Evolutionary conservation across 2,329 filamentous ascomycete species (phyloP), one percentile per base, ranked within the genome.

Genomic region (Mycosphaerella arachidis): DNA sequence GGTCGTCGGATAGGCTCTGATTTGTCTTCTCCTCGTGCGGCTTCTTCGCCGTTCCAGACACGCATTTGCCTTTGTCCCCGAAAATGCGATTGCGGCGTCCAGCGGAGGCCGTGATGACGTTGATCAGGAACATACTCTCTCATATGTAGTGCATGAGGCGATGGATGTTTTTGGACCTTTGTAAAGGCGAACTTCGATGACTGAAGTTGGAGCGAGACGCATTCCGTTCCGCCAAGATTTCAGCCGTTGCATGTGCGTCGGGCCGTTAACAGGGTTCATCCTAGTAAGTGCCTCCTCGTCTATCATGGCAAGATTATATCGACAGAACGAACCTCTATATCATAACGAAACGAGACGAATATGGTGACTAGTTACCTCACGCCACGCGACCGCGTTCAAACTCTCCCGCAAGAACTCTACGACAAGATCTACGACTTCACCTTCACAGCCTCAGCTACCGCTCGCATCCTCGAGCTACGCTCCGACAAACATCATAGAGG

Each of bases 321-420:
- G 8, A 37, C 35, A 10, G 4, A 24, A 4, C 4, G 18, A 13
- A 43, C n/a, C 3, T 20, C 13, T n/a, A 43, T 1, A 4, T 16
- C 7, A 16, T 2, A 13, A 37, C 8, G 35, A 37, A 37, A 24
- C 24, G 24, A 24, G 1, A 24, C 24, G 3, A 43, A n/a, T 2
- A 50, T 50, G 46, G 20, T 4, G 10, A 16, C 3, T 3, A 27
- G 29, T 20, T 6, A 3, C 20, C 3, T 13, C 46, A 16, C 12
- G 13, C 46, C 29, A 5, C 20, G 46, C 29, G 18, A 18, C 5
- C 13, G 20, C 12, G 5, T 50, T 20, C 18, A 50, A 12, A 29
- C 12, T 18, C 51, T 62, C 13, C 57, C 60, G 12, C 56, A 56
- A 54, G 56, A 62, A 45, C 53, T 62, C 29, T 59, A 51, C 53